phyloP scores from a whole-genome alignment of 495 filamentous ascomycete species.

The Cairneyella variabilis region DNA sequence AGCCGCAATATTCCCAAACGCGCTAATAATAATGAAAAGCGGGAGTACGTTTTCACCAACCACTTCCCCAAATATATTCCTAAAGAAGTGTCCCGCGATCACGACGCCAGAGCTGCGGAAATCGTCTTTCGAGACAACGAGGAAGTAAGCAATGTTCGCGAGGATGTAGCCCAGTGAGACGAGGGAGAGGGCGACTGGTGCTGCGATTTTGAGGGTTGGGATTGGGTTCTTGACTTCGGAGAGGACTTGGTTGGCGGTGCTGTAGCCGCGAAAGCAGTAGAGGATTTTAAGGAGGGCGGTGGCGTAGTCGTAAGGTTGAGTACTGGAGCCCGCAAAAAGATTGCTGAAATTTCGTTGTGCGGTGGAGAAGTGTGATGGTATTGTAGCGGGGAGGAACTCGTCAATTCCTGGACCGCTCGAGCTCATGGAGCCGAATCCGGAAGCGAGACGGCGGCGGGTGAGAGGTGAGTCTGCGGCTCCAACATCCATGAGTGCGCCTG shows the following conservation, averaged over 20 bases:
- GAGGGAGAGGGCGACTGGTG: conserved; percentile 51
- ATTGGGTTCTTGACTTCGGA: conserved; percentile 56
- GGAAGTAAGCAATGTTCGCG: conserved; percentile 61
- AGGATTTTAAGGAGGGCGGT: conserved; percentile 46
- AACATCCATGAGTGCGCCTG: conserved; percentile 34
- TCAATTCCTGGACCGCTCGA: background rate
- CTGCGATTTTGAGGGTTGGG: conserved; percentile 58
- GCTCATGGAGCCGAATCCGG: conserved; percentile 23
- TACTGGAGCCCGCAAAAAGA: conserved; percentile 34
- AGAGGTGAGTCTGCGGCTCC: conserved; percentile 24
- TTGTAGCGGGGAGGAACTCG: conserved; percentile 24
- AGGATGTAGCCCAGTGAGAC: conserved; percentile 60
- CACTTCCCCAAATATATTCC: conserved; percentile 38
- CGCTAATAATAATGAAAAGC: conserved; percentile 57
- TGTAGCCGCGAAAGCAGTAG: conserved; percentile 45
- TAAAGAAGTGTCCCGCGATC: conserved; percentile 44
- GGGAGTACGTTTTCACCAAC: conserved; percentile 43
- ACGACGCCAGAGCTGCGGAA: conserved; percentile 44
- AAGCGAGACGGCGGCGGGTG: conserved; percentile 1
- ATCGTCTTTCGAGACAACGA: conserved; percentile 41
- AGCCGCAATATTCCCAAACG: conserved; percentile 54
- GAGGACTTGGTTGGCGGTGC: conserved; percentile 48
- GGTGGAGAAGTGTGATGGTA: conserved; percentile 30
- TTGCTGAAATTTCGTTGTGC: conserved; percentile 33
- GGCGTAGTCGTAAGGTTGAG: conserved; percentile 43